These are phyloP conservation scores for Malassezia globosa DNA, from an alignment of 1,284 basidiomycete genomes.

Conservation along the genomic window DNA sequence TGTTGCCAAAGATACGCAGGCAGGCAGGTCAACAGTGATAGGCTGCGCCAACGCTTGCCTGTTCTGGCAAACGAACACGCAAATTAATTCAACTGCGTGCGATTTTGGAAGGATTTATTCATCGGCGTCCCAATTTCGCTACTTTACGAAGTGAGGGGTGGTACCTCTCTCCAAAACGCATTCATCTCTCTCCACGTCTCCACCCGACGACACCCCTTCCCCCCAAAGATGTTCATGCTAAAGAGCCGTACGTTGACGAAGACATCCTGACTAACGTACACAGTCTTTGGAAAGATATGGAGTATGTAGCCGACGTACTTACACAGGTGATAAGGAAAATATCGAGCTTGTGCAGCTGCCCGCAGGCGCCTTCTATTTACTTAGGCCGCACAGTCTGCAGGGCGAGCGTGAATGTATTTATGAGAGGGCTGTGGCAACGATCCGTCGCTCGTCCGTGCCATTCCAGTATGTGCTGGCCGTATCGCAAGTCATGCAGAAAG, in stretches of 20 bases:
- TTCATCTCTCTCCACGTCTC: too few relatives aligned
- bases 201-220: background rate
- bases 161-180: too few relatives aligned
- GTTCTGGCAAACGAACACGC: too few relatives aligned
- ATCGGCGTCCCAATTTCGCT: too few relatives aligned
- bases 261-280: background rate
- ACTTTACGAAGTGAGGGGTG: too few relatives aligned
- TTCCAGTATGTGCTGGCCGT: conserved; percentile 90
- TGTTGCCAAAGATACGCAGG: too few relatives aligned
- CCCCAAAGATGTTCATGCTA: conserved; percentile 59
- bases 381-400: conserved; percentile 78
- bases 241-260: conserved; percentile 61
- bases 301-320: conserved; percentile 51
- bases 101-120: too few relatives aligned
- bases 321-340: conserved; percentile 29
- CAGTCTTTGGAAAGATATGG: conserved; percentile 88
- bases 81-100: too few relatives aligned
- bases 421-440: conserved; percentile 86
- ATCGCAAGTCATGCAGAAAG: conserved; percentile 88
- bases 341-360: conserved; percentile 72
- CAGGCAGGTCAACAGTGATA: too few relatives aligned
- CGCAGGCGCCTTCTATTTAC: conserved; percentile 78
- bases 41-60: too few relatives aligned
- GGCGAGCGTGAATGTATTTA: conserved; percentile 96
- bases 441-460: conserved; percentile 68